Evolutionary conservation across 257 asterid genomes (phyloP), one percentile per base, ranked within the genome.

Genomic region (Solanum raphanifolium): DNA sequence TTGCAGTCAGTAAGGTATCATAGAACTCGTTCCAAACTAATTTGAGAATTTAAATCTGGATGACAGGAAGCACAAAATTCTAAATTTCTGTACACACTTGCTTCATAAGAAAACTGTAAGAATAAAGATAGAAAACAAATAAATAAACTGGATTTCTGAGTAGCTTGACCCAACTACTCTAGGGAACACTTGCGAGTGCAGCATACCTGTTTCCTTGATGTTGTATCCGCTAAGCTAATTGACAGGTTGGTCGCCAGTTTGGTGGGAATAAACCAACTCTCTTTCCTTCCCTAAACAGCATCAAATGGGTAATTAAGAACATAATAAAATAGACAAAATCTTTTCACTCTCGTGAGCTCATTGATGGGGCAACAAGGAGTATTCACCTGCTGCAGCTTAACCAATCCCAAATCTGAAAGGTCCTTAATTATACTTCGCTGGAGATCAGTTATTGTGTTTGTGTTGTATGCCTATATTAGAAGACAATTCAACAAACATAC

Each of bases 251-350:
- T 97, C 60, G 98, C 99, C 83, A 97, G 90, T 91, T 96, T 97
- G 86, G 99, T 95, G 84, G 98, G 99, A 89, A 96, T 95, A 78
- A 96, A 97, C 99, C 99, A 97, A 90, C 98, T 91, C 88, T 96
- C 99, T 89, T 94, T 95, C 91, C 95, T 93, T 38, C 99, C 99
- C 99, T 95, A 91, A 83, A 91, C 68, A 84, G 87, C 81, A 68
- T 83, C 90, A 90, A 89, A 85, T 60, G 82, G 36, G 60, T 55
- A 78, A 3, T 16, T 58, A 74, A 27, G 27, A 16, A 58, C 82
- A 12, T 81, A 34, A 18, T 2, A 25, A 25, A 81, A 48, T 48
- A 46, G 29, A 81, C 11, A 46, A 46, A 48, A 46, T 41, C 36
- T 35, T 43, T 25, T 27, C 25, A 79, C 52, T 79, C 25, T 79